Evolutionary conservation across 352 stramenopile genomes (phyloP), one percentile per base, ranked within the genome.

Genomic region (Phytophthora macrochlamydospora): DNA sequence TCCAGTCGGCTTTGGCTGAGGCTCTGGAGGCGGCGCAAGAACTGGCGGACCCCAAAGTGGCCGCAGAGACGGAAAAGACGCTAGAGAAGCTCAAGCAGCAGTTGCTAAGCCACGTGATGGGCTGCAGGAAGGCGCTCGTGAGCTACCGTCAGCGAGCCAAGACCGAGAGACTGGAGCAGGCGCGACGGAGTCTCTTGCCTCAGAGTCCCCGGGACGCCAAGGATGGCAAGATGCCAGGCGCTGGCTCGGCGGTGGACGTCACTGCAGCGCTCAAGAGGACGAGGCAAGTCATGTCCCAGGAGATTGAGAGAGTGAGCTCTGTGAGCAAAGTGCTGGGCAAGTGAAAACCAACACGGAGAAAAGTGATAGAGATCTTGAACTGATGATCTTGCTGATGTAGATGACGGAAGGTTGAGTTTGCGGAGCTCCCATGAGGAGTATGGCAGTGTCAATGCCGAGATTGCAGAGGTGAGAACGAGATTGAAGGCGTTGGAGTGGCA

Each of bases 401-500:
- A 92, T 60, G 76, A 91, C 42, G 86, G 83, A 0, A 75, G 82
- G 2, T 31, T 67, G 46, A 89, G 76, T 59, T 73, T 94, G 8
- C 69, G 75, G 49, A 92, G 67, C 56, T 89, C 84, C 4, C 82
- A 87, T 50, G 62, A 85, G 30, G 84, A 94, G 52, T 92, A 79
- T 48, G 69, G 73, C 13, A 73, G 71, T 45, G 79, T 92, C 3
- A 80, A 87, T 31, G 65, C 79, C 1, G 79, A 92, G 61, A 78
- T 94, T 29, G 63, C 38, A 1, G 67, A 83, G 59, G 83, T 94
- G 43, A 67, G 76, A 2, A 81, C 87, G 63, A 71, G 72, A 12
- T 73, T 94, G n/a, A 88, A 85, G 62, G 72, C 69, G 12, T 72
- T 75, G 30, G 59, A 92, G 75, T 94, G 86, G 86, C 86, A 94